Evolutionary conservation across 2,329 filamentous ascomycete genomes (phyloP), one percentile per base, ranked within the genome.

Genomic region (Pseudocercospora eumusae): DNA sequence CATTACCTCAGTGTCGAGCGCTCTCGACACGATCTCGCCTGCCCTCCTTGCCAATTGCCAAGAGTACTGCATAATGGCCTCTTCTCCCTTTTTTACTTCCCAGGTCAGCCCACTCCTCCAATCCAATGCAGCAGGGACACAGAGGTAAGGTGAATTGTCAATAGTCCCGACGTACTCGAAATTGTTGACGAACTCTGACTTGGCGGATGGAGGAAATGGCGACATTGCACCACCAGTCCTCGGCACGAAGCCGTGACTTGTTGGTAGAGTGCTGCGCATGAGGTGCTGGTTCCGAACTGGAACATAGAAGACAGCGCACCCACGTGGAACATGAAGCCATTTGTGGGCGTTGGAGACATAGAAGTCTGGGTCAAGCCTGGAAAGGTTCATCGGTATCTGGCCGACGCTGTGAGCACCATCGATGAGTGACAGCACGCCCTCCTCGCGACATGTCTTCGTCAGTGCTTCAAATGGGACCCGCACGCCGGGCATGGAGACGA

Each of bases 331-430:
- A 71, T 86, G 88, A 7, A 97, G 85, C 93, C 93, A 98, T 74
- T 96, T 96, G 79, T 96, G 91, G 69, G 87, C 91, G 75, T 97
- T 97, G 59, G 83, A 88, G 13, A 93, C 84, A 71, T 96, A 91
- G 78, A 96, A 97, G 75, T 97, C 93, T 0, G 92, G 88, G 65
- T 92, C 84, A 2, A 92, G 78, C 3, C 77, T 75, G 0, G 73
- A 66, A 13, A 97, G 77, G 74, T 96, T 85, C 7, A 97, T 75
- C 0, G 83, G 80, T 7, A 96, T 82, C 76, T 95, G 89, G 1
- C 93, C 93, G 23, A 96, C 78, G 0, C 89, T 88, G 76, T 98
- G 93, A 0, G 93, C 93, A 15, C 86, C 93, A 73, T 98, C 93
- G 40, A 97, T 80, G 20, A 91, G 79, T 69, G 88, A 92, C 58